Evolutionary conservation across 1,139 yeast species (phyloP).

Genomic region (Lodderomyces beijingensis): DNA sequence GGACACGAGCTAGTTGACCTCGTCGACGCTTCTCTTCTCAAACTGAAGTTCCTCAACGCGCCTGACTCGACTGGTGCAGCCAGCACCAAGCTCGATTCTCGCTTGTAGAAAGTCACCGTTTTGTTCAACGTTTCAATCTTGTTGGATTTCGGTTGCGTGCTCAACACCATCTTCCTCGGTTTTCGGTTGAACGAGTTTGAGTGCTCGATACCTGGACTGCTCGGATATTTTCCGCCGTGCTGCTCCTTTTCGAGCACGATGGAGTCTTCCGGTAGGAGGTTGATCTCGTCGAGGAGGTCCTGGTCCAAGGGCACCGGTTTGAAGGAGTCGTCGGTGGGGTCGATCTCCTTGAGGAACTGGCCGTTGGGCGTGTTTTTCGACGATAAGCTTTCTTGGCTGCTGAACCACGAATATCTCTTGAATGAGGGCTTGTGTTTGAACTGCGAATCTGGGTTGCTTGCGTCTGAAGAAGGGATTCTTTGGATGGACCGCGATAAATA

Average conservation of each 20-base stretch:
- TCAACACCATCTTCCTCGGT: constrained; percentile 28
- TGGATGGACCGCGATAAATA: no score
- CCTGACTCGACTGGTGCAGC: constrained; percentile 10
- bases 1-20: constrained; percentile 25
- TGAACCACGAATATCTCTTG: constrained; percentile 34
- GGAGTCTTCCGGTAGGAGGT: constrained; percentile 53
- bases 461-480: no score
- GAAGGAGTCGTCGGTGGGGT: constrained; percentile 9
- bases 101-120: constrained; percentile 51
- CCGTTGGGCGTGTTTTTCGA: constrained; percentile 11
- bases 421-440: constrained; percentile 6
- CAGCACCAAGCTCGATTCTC: no score
- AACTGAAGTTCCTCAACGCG: constrained; percentile 14
- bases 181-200: constrained; percentile 38
- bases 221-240: not conserved
- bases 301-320: constrained; percentile 22
- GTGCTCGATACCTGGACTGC: constrained; percentile 9
- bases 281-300: constrained; percentile 49
- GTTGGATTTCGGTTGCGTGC: constrained; percentile 26
- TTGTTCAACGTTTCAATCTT: constrained; percentile 48
- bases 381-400: constrained; percentile 26
- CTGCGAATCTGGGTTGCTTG: no score
- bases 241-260: constrained; percentile 15
- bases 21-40: constrained; percentile 27
- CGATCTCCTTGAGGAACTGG: constrained; percentile 3